These are phyloP conservation scores for Suillus occidentalis DNA, from an alignment of 768 basidiomycete genomes.

Conservation along the genomic window DNA sequence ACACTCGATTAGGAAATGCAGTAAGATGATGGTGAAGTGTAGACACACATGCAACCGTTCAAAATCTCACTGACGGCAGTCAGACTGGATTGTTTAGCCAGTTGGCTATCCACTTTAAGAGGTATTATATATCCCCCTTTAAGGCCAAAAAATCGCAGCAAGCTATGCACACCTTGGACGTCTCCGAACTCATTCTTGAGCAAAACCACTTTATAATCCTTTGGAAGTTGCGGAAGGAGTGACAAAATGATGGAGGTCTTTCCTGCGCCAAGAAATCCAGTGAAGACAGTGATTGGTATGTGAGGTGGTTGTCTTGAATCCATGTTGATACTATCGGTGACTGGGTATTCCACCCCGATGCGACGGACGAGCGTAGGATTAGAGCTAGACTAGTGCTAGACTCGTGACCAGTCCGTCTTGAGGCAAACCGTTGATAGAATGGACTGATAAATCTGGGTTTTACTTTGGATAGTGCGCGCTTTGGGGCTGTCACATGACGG, in stretches of 20 bases:
- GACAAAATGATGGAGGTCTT: conserved; percentile 83
- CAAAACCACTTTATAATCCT: conserved; percentile 84
- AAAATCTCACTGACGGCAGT: conserved; percentile 90
- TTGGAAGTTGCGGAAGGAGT: conserved; percentile 76
- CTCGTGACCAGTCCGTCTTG: no score
- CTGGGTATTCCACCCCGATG: no score
- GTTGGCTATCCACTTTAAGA: conserved; percentile 79
- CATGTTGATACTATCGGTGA: background rate
- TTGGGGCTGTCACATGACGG: no score
- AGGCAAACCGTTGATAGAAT: no score
- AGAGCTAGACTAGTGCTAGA: no score
- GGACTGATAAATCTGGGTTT: no score
- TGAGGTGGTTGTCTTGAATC: background rate
- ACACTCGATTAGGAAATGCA: background rate
- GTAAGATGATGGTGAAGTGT: background rate
- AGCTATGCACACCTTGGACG: conserved; percentile 62
- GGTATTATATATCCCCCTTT: no score
- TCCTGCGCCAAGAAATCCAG: conserved; percentile 87
- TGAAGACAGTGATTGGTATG: conserved; percentile 92
- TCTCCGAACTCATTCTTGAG: conserved; percentile 98
- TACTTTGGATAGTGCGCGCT: no score
- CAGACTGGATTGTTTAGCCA: conserved; percentile 81
- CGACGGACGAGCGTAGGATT: no score
- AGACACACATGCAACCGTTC: conserved; percentile 87
- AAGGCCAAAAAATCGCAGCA: background rate